Conservation (phyloP, 169 alveolate genomes). For the Babesia bigemina region DNA sequence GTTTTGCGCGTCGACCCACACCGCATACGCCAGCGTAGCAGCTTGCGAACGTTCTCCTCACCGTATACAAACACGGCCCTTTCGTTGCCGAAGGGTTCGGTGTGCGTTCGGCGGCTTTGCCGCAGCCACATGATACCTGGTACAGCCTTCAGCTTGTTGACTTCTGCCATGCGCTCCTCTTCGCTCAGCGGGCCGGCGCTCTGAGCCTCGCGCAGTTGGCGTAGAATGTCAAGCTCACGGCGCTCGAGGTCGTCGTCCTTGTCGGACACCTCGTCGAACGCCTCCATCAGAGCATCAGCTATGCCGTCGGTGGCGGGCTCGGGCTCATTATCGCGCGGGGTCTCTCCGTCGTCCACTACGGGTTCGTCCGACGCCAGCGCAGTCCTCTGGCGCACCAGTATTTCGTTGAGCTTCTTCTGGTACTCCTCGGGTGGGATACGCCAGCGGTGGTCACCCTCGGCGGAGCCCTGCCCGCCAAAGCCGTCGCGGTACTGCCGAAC, state of each 20-base stretch:
- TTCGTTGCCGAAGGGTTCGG: conserved; percentile 79
- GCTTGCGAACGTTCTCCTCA: conserved; percentile 77
- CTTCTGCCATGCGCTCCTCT: conserved; percentile 75
- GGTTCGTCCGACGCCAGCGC: conserved; percentile 81
- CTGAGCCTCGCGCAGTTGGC: conserved; percentile 74
- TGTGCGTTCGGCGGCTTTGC: conserved; percentile 74
- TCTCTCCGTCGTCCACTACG: conserved; percentile 74
- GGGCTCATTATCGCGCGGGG: conserved; percentile 26
- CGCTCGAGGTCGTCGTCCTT: conserved; percentile 73
- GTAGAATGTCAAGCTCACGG: conserved; percentile 72
- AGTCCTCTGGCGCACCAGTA: conserved; percentile 73
- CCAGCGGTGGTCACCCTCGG: conserved; percentile 63
- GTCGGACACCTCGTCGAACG: conserved; percentile 54
- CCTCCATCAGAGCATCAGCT: conserved; percentile 61
- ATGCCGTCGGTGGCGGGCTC: conserved; percentile 34
- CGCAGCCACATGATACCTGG: conserved; percentile 86
- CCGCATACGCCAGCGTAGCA: conserved; percentile 78
- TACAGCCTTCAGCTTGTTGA: conserved; percentile 68
- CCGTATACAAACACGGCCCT: conserved; percentile 84
- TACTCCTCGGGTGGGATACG: conserved; percentile 83
- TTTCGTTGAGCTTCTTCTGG: conserved; percentile 69
- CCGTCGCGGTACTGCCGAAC: conserved; percentile 84
- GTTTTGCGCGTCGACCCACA: conserved; percentile 68
- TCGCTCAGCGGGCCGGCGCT: conserved; percentile 70
- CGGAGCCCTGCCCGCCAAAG: conserved; percentile 70